Conservation (phyloP, 2,329 filamentous ascomycete genomes). For the Mariannaea elegans region DNA sequence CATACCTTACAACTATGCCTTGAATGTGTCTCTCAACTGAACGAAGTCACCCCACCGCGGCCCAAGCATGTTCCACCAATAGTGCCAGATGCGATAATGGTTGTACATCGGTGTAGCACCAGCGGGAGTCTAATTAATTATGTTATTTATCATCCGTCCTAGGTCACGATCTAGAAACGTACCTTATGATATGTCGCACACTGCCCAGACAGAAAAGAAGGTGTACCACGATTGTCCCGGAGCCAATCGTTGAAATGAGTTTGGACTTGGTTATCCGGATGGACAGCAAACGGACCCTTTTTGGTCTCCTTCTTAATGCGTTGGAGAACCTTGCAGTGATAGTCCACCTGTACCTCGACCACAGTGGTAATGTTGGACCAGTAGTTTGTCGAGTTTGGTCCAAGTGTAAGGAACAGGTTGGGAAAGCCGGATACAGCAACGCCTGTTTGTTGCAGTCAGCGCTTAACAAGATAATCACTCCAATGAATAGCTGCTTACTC, state of each 20-base stretch:
- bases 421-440: slow-evolving; percentile 9
- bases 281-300: background rate
- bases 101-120: slow-evolving; percentile 9
- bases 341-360: slow-evolving; percentile 8
- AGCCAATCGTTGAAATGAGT: background rate
- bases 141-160: background rate
- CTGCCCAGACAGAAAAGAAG: background rate
- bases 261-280: background rate
- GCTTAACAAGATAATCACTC: background rate
- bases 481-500: background rate
- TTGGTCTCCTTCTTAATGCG: slow-evolving; percentile 2
- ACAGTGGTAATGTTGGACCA: slow-evolving; percentile 12
- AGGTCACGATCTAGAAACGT: background rate
- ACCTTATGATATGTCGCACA: slow-evolving; percentile 12
- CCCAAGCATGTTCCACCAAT: slow-evolving; percentile 3
- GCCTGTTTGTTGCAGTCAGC: background rate
- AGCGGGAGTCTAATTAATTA: background rate
- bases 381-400: slow-evolving; percentile 11
- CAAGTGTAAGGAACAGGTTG: slow-evolving; percentile 10
- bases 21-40: background rate
- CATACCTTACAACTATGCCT: background rate
- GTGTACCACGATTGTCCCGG: background rate
- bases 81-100: slow-evolving; percentile 1
- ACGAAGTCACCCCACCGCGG: slow-evolving; percentile 1
- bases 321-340: slow-evolving; percentile 3